phyloP scores from a whole-genome alignment of 129 eudicot species.

The Silybum marianum region DNA sequence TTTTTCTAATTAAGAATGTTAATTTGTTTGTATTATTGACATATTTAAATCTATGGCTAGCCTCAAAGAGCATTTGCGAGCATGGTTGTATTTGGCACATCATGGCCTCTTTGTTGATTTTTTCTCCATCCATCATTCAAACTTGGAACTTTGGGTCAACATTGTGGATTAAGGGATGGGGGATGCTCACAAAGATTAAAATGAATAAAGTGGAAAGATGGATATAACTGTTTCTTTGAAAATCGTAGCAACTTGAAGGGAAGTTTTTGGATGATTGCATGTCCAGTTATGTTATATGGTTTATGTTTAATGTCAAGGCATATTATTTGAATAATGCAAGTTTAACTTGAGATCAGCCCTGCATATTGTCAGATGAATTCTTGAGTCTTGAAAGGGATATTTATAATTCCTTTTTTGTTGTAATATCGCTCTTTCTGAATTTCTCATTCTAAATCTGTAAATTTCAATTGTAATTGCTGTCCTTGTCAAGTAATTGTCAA shows the following conservation, averaged over 20 bases:
- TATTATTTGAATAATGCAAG: not conserved
- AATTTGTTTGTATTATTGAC: too few relatives aligned
- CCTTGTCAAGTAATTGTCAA: slow-evolving; percentile 6
- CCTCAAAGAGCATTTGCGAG: not conserved
- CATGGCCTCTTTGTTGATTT: not conserved
- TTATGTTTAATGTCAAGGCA: not conserved
- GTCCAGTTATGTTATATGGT: not conserved
- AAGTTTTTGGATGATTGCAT: not conserved
- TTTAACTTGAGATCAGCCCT: not conserved
- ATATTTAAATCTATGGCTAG: not conserved
- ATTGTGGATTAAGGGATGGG: not conserved
- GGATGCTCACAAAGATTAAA: not conserved
- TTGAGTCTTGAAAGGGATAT: not conserved
- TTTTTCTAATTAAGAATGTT: too few relatives aligned
- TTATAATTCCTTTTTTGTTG: not conserved
- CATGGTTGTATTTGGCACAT: not conserved
- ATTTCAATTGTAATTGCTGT: not conserved
- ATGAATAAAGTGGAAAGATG: not conserved
- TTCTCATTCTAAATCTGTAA: not conserved
- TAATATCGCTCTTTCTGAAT: not conserved
- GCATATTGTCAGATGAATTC: not conserved
- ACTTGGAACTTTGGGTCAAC: not conserved
- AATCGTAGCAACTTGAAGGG: not conserved
- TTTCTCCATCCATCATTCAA: not conserved
- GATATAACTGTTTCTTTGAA: not conserved